Conservation (phyloP, 2,329 filamentous ascomycete species). For the Trichoderma cornu-damae region DNA sequence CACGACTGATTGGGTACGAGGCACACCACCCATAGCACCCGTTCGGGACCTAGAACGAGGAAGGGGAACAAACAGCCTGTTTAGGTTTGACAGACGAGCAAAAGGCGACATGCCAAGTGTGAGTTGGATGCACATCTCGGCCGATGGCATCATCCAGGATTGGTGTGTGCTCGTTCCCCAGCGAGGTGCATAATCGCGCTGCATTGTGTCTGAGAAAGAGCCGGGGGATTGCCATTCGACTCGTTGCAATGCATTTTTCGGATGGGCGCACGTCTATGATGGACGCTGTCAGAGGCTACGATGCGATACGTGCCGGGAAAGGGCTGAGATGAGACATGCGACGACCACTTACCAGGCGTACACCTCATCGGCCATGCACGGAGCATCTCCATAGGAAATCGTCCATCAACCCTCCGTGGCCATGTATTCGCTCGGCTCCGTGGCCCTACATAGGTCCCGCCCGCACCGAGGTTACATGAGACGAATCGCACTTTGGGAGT, state of each 20-base stretch:
- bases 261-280: neutral
- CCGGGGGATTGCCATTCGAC: neutral
- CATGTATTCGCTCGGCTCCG: constrained; percentile 3
- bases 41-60: neutral
- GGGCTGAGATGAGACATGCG: neutral
- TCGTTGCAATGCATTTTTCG: neutral
- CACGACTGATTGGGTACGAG: constrained; percentile 13
- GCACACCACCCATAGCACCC: neutral
- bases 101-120: neutral
- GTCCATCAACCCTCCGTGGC: neutral
- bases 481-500: neutral
- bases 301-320: neutral
- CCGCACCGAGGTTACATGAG: constrained; percentile 12
- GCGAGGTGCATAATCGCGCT: neutral
- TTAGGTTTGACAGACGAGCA: neutral
- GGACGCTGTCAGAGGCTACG: constrained; percentile 1
- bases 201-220: neutral
- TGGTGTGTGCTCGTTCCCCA: neutral
- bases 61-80: neutral
- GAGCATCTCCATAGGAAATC: neutral
- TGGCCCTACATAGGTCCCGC: constrained; percentile 1
- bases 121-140: constrained; percentile 11
- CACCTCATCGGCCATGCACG: neutral
- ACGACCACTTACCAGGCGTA: neutral
- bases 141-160: constrained; percentile 11